Percentiles rank a stretch among this genome's conserved stretches.
phyloP scores from a whole-genome alignment of 2,329 filamentous ascomycete species.

The Chrysoporthe austroafricana region DNA sequence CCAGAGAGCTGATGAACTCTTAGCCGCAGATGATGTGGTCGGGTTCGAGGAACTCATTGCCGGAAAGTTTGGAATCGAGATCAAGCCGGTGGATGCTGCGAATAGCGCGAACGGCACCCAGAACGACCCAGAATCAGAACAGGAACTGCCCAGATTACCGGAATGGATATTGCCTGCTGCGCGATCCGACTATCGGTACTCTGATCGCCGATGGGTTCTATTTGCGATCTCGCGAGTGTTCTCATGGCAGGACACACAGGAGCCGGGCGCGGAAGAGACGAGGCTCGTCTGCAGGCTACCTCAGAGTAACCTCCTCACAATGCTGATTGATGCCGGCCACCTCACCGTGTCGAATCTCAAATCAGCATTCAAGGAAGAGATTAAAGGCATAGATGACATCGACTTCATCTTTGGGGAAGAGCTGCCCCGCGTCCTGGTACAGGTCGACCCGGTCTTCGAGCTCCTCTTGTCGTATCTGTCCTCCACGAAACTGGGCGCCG shows the following conservation, averaged over 20 bases:
- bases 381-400: constrained; percentile 46
- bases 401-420: constrained; percentile 61
- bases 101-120: not conserved
- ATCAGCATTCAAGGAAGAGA: constrained; percentile 57
- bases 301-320: constrained; percentile 59
- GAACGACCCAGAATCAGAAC: constrained; percentile 12
- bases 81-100: constrained; percentile 12
- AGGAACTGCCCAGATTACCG: constrained; percentile 35
- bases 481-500: constrained; percentile 65
- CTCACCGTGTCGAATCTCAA: constrained; percentile 62
- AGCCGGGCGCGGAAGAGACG: constrained; percentile 46
- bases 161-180: constrained; percentile 57
- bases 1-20: constrained; percentile 51
- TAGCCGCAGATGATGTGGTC: constrained; percentile 49
- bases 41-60: constrained; percentile 57
- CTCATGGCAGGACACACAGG: constrained; percentile 53
- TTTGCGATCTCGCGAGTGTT: constrained; percentile 67
- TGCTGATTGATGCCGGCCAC: constrained; percentile 64
- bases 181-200: constrained; percentile 52
- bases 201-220: constrained; percentile 68
- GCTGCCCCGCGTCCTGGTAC: constrained; percentile 63
- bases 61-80: constrained; percentile 51
- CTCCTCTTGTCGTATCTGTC: constrained; percentile 69
- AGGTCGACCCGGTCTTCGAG: constrained; percentile 70
- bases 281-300: constrained; percentile 48